Base-by-base conservation (phyloP, 78 protist genomes). In the Dictyostelium citrinum region DNA sequence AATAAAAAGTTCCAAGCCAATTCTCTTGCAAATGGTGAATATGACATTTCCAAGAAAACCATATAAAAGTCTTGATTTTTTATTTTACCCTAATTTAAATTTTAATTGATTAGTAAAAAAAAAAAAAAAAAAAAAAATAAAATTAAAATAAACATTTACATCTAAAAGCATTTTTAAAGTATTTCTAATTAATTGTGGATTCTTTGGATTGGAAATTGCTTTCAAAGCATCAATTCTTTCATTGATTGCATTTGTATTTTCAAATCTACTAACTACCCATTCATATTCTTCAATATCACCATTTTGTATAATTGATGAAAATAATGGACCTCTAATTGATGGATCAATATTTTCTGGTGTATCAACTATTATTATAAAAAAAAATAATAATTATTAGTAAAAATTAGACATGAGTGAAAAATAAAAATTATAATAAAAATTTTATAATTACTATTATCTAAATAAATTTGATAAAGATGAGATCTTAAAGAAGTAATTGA, bases 241-340 rank as follows among this genome's bases (percentile, higher is more conserved):
- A 68, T 88, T 88, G 49, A 61, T 61, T 4, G 81, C 27, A n/a
- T 49, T 43, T n/a, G 90, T 67, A 17, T 76, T 27, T n/a, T 58
- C 27, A 82, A 33, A 88, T 78, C 84, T 76, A 22, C 6, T 5
- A 1, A 41, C 7, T 1, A 88, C 93, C 93, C 93, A 88, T 43
- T 88, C 51, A 79, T 88, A 88, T 49, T 88, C 86, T 43, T 60
- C 60, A 14, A 77, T 22, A 14, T 58, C 85, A 68, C 93, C 93
- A 67, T 76, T 43, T 16, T 8, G 2, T 1, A 88, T 35, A 46
- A 88, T 88, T 27, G 93, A 88, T 67, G 67, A n/a, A 31, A 78
- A 88, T 29, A 77, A 14, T 17, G 85, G n/a, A 22, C 45, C 35
- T 45, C 93, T 37, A 45, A 76, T 27, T 27, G 81, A 31, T 16